Base-by-base conservation (phyloP, 345 rosid species). In the Gossypium thurberi region DNA sequence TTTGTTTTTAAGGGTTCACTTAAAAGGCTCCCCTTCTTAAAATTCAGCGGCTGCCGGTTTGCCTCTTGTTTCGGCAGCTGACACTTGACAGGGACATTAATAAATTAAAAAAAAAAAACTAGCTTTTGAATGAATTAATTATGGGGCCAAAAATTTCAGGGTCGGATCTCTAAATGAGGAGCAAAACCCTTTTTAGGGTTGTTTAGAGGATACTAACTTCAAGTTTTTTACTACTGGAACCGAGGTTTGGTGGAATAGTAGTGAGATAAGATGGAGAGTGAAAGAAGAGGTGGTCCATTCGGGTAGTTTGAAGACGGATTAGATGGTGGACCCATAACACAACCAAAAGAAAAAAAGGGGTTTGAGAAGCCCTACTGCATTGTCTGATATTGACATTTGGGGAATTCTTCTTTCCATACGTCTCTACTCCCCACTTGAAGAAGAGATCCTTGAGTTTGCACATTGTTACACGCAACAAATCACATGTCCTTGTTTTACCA, bases 221-320 rank as follows among this genome's bases (percentile, higher is more conserved):
- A 52, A 52, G 57, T 17, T 11, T 56, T 20, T 33, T 33, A 33
- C 40, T 33, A 33, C 7, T 33, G 7, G 40, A 33, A 33, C 40
- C 40, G 2, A 33, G 40, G 40, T 33, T 33, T 33, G 40, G 40
- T 33, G 40, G 40, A 33, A 33, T 33, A 46, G 73, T 69, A 37
- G 20, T 63, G 5, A 59, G 52, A 37, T 5, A 51, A 46, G 82
- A 77, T 67, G 62, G 6, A 62, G 40, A 33, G 11, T 69, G 78
- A 80, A 76, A 75, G 79, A 42, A 18, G 60, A 25, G 23, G 79
- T 75, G 83, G 80, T 75, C 84, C 80, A 46, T 20, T 66, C 9
- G 11, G 56, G 56, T n/a, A 51, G 21, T 51, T 51, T 56, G 25
- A 56, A 60, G 62, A 33, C 53, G 69, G 64, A 59, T 70, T 10